A percentile compares a stretch with the other conserved stretches of the same genome.
Conservation (phyloP, 257 asterid genomes). For the Cinchona pubescens region DNA sequence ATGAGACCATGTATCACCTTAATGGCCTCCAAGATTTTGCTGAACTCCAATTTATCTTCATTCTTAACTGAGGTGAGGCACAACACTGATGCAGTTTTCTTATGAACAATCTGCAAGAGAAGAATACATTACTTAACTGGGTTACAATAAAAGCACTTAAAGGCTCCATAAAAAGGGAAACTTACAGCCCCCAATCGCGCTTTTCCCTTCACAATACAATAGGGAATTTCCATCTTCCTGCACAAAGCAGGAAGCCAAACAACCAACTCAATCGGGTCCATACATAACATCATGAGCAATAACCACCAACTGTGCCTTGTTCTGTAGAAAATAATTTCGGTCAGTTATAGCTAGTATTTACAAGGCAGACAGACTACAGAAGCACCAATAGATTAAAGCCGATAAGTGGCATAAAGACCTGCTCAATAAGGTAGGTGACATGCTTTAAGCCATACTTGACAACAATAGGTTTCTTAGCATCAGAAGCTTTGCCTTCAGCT, state of each 20-base stretch:
- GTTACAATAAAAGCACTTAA: background rate
- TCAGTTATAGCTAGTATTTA: background rate
- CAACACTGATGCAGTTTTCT: conserved; percentile 44
- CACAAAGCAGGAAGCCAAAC: conserved; percentile 44
- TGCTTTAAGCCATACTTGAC: conserved; percentile 50
- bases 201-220: conserved; percentile 48
- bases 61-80: conserved; percentile 48
- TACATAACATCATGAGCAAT: conserved; percentile 53
- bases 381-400: background rate
- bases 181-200: conserved; percentile 37
- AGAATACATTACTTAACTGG: background rate
- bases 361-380: background rate
- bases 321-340: conserved; percentile 10
- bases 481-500: conserved; percentile 40
- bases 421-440: conserved; percentile 43
- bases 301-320: conserved; percentile 48
- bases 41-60: conserved; percentile 45
- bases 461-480: conserved; percentile 44
- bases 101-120: conserved; percentile 31
- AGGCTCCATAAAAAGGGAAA: background rate
- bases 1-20: conserved; percentile 24
- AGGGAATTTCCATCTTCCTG: conserved; percentile 48
- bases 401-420: conserved; percentile 22
- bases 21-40: conserved; percentile 40
- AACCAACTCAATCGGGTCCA: conserved; percentile 44